These are phyloP conservation scores for Zoysia matrella DNA, from an alignment of 202 grass and related monocot species.

Conservation along the genomic window DNA sequence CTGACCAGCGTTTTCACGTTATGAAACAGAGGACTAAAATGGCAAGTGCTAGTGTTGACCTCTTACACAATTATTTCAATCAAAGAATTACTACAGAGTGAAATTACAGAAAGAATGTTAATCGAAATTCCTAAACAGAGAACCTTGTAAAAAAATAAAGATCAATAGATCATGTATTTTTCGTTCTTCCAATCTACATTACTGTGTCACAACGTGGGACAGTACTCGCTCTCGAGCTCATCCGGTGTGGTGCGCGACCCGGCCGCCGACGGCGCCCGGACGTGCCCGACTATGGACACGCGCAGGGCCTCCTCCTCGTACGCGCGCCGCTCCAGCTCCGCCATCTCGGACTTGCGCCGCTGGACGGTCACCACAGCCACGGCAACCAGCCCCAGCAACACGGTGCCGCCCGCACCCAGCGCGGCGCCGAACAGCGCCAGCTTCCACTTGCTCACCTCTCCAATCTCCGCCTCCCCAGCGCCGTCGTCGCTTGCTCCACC, in stretches of 20 bases:
- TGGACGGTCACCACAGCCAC: constrained; percentile 76
- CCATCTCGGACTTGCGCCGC: constrained; percentile 64
- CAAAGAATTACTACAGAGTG: constrained; percentile 15
- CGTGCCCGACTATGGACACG: constrained; percentile 90
- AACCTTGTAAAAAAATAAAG: not conserved
- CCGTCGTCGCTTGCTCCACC: constrained; percentile 25
- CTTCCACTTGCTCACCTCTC: constrained; percentile 77
- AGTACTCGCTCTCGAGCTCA: constrained; percentile 59
- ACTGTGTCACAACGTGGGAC: constrained; percentile 44
- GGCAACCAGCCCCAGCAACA: constrained; percentile 69
- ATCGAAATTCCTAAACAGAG: constrained; percentile 4
- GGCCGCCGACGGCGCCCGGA: constrained; percentile 69
- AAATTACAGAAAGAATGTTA: constrained; percentile 44
- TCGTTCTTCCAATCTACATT: constrained; percentile 2
- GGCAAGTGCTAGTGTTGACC: too few relatives aligned
- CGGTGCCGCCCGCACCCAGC: constrained; percentile 64
- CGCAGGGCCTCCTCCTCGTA: constrained; percentile 91
- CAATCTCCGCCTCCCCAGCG: constrained; percentile 22
- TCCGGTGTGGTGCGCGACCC: constrained; percentile 70
- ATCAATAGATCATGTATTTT: not conserved
- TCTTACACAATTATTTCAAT: constrained; percentile 24
- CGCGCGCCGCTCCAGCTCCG: constrained; percentile 78
- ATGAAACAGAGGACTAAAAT: too few relatives aligned
- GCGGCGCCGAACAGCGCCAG: constrained; percentile 72
- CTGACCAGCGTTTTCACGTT: too few relatives aligned